These are phyloP conservation scores for Hypholoma fasciculare DNA, from an alignment of 768 basidiomycete species.

Conservation along the genomic window DNA sequence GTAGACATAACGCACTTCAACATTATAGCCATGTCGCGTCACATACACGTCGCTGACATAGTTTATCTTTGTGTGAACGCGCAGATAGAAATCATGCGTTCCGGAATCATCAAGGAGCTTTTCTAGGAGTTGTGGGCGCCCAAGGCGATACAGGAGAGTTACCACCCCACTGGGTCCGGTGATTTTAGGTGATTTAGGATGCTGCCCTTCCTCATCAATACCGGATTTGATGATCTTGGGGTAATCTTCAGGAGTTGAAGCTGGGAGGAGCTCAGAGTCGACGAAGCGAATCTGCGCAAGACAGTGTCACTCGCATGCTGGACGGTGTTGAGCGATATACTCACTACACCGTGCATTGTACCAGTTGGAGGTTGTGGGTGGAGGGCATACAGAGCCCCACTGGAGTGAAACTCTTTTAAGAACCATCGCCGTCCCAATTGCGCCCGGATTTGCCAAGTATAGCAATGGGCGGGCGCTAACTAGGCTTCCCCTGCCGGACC, in stretches of 20 bases:
- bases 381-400: neutral
- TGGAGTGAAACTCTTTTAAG: neutral
- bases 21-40: slow-evolving; percentile 3
- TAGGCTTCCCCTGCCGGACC: neutral
- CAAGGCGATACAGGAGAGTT: slow-evolving; percentile 20
- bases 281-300: slow-evolving; percentile 17
- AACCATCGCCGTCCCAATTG: neutral
- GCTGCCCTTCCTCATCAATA: slow-evolving; percentile 25
- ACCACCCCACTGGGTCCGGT: slow-evolving; percentile 21
- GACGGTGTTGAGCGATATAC: neutral
- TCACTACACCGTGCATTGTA: slow-evolving; percentile 17
- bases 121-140: slow-evolving; percentile 19
- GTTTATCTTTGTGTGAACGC: neutral
- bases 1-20: slow-evolving; percentile 6
- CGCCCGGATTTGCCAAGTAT: neutral
- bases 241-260: slow-evolving; percentile 18
- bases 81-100: slow-evolving; percentile 17
- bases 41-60: slow-evolving; percentile 9
- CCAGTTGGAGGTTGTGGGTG: neutral
- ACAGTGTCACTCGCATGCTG: neutral
- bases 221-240: slow-evolving; percentile 27
- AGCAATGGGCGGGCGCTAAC: too few species aligned
- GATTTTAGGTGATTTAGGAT: slow-evolving; percentile 20
- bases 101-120: slow-evolving; percentile 19
- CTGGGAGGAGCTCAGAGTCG: slow-evolving; percentile 22